phyloP scores from a whole-genome alignment of 2,329 filamentous ascomycete species.

The Fusarium tupiense region DNA sequence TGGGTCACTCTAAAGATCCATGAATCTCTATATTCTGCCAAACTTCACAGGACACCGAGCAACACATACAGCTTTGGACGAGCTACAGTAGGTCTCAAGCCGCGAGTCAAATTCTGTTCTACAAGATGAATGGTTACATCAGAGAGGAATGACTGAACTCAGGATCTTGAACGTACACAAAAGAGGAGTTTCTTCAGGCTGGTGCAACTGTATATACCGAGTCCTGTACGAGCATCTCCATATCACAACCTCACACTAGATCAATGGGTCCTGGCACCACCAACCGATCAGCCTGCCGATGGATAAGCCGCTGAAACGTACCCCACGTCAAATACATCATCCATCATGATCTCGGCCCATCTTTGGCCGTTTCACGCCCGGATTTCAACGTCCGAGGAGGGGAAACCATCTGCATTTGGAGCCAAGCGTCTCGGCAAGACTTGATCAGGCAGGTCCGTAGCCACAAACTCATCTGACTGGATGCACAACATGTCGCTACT shows the following conservation, averaged over 20 bases:
- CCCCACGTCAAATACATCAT: conserved; percentile 17
- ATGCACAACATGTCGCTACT: not conserved
- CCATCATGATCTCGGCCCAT: conserved; percentile 27
- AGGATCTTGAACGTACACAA: not conserved
- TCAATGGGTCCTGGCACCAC: not conserved
- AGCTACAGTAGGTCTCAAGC: not conserved
- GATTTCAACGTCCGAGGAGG: conserved; percentile 28
- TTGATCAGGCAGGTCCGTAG: conserved; percentile 19
- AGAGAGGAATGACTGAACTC: not conserved
- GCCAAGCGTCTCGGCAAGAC: conserved; percentile 26
- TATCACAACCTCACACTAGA: not conserved
- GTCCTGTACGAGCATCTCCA: not conserved
- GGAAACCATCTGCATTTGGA: conserved; percentile 2
- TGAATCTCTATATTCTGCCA: not conserved
- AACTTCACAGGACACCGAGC: not conserved
- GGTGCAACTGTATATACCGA: not conserved
- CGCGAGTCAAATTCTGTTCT: accelerated
- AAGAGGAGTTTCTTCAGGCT: not conserved
- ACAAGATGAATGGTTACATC: not conserved
- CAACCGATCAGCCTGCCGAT: not conserved
- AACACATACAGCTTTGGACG: not conserved
- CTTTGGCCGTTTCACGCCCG: conserved; percentile 18
- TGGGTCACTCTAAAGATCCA: not conserved
- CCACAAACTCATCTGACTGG: not conserved
- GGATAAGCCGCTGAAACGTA: not conserved